Conservation (phyloP, 2,329 filamentous ascomycete genomes). For the Aureobasidium sp. region DNA sequence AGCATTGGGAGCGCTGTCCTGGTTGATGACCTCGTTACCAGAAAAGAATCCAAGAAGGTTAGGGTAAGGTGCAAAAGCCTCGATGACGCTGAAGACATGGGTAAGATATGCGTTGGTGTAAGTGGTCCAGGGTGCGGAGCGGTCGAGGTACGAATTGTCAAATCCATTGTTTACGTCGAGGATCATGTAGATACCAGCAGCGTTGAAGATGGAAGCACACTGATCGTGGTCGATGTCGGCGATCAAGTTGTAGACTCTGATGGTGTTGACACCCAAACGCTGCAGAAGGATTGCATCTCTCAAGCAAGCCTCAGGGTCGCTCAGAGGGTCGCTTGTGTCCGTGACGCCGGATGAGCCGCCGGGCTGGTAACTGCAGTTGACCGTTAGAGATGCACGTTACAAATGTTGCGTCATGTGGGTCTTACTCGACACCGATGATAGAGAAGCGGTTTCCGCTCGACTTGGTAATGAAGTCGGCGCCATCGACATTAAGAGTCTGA, state of each 20-base stretch:
- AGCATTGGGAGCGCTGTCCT: constrained; percentile 26
- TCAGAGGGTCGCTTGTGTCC: constrained; percentile 39
- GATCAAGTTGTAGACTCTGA: constrained; percentile 53
- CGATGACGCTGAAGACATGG: constrained; percentile 54
- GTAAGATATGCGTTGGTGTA: constrained; percentile 49
- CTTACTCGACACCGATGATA: constrained; percentile 47
- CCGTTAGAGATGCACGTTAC: neutral
- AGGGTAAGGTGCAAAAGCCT: constrained; percentile 58
- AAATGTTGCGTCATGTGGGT: neutral
- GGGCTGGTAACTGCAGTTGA: constrained; percentile 40
- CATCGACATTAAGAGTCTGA: constrained; percentile 35
- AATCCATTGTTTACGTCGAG: constrained; percentile 58
- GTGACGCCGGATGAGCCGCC: constrained; percentile 49
- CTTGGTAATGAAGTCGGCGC: constrained; percentile 49
- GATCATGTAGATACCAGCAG: constrained; percentile 58
- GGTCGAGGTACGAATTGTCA: constrained; percentile 47
- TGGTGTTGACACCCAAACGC: constrained; percentile 50
- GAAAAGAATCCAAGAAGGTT: constrained; percentile 60
- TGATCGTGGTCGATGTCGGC: constrained; percentile 47
- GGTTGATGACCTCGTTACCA: constrained; percentile 60
- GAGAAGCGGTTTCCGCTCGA: constrained; percentile 48
- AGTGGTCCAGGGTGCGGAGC: constrained; percentile 43
- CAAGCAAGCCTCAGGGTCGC: constrained; percentile 44
- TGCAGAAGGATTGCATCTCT: constrained; percentile 48
- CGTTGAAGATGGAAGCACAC: constrained; percentile 53